Base-by-base conservation (phyloP, 805 yeast species). In the Priceomyces carsonii region DNA sequence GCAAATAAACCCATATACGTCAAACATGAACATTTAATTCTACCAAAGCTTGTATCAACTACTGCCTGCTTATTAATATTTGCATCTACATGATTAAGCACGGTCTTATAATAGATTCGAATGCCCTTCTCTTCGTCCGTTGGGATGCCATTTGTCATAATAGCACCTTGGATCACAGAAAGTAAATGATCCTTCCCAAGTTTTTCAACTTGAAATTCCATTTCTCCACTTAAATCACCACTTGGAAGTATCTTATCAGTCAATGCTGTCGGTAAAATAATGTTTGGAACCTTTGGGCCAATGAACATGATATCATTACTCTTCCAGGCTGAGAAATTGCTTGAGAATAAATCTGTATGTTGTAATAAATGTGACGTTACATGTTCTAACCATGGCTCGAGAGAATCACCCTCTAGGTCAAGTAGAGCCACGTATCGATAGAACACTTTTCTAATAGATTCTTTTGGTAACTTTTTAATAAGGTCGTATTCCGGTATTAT, bases 401-500 rank as follows among this genome's bases (percentile, higher is more conserved):
- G 23, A n/a, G 25, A 12, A 18, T 29, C 21, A 25, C 18, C 20
- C 15, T 23, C 26, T 24, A 38, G 29, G 18, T 39, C 42, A 15
- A 27, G 18, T 5, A 34, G 17, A 6, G 24, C 42, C 14, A 39
- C 10, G 17, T 39, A 39, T 18, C 33, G 31, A 15, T 22, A 35
- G 23, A 39, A 39, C 3, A 38, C 24, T 19, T 24, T 32, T 17
- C 14, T 29, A 16, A 16, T 2, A 12, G 24, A n/a, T 5, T 18
- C 18, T 8, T n/a, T 18, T 8, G 23, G 26, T 12, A 30, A 17
- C 14, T 30, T 19, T 12, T 26, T 25, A 9, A 26, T 12, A 5
- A 15, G 4, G 5, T 33, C 10, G 3, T 15, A 7, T 3, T 20
- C 32, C 9, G 10, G 9, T 10, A 35, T 16, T 15, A 24, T 5